Percentiles rank a stretch among this genome's conserved stretches.
phyloP scores from a whole-genome alignment of 2,329 filamentous ascomycete genomes.

The Penicillium rolfsii region DNA sequence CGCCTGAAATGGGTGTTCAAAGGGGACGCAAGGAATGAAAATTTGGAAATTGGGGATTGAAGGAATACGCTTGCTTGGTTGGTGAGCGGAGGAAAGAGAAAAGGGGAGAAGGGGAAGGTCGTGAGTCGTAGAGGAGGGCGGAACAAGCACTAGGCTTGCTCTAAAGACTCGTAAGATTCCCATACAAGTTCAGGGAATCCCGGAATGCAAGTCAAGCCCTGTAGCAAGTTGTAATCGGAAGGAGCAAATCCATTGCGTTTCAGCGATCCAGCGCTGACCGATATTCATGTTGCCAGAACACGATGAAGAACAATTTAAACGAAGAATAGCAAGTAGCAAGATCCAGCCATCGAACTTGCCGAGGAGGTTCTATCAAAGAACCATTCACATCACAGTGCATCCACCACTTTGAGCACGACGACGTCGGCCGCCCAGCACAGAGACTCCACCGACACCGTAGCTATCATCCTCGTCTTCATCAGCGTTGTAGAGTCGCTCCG shows the following conservation, averaged over 20 bases:
- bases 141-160: slow-evolving; percentile 1
- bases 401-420: slow-evolving; percentile 66
- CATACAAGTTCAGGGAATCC: background rate
- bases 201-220: slow-evolving; percentile 1
- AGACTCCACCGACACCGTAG: slow-evolving; percentile 39
- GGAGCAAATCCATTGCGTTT: background rate
- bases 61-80: background rate
- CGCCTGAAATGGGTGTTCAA: slow-evolving; percentile 1
- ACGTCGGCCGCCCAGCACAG: slow-evolving; percentile 54
- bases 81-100: too few relatives aligned
- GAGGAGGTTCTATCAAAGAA: background rate
- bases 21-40: background rate
- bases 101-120: background rate
- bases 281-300: slow-evolving; percentile 10
- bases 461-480: slow-evolving; percentile 70
- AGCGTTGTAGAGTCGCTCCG: slow-evolving; percentile 75
- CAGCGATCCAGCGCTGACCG: slow-evolving; percentile 25
- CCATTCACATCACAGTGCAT: slow-evolving; percentile 67
- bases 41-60: background rate
- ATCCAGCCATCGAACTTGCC: background rate
- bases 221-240: background rate
- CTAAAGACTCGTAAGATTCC: background rate
- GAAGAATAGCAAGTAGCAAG: background rate
- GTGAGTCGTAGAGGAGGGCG: background rate
- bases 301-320: background rate